Conservation (phyloP, 106 monocot genomes). For the Dendrobium catenatum region DNA sequence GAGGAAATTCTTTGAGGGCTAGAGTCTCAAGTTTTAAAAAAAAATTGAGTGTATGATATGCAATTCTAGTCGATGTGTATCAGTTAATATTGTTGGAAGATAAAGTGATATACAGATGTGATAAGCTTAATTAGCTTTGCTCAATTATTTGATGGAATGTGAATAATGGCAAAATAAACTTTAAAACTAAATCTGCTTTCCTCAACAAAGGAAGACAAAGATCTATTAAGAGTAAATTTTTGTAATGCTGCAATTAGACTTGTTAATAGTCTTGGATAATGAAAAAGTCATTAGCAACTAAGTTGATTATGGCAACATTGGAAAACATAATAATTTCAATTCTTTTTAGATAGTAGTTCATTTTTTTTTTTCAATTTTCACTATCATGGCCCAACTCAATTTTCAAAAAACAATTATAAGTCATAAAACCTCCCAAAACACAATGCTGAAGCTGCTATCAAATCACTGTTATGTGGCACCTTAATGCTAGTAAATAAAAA, state of each 20-base stretch:
- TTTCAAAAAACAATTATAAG: not conserved
- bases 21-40: not conserved
- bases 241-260: not conserved
- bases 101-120: too few species aligned
- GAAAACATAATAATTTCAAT: not conserved
- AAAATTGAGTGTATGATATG: not conserved
- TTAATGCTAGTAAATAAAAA: not conserved
- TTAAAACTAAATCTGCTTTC: not conserved
- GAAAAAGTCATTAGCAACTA: not conserved
- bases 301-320: not conserved
- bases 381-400: not conserved
- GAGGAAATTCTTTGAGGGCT: not conserved
- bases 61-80: too few species aligned
- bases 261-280: not conserved
- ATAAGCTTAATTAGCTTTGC: too few species aligned
- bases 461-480: not conserved
- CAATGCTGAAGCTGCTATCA: not conserved
- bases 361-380: not conserved
- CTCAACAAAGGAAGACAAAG: not conserved
- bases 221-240: not conserved
- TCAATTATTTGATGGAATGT: not conserved
- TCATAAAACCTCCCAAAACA: not conserved
- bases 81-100: too few species aligned
- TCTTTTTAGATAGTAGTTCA: too few species aligned
- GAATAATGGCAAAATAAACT: not conserved